Evolutionary conservation across 2,329 filamentous ascomycete species (phyloP), one percentile per base, ranked within the genome.

Genomic region (Lachnellula cervina): DNA sequence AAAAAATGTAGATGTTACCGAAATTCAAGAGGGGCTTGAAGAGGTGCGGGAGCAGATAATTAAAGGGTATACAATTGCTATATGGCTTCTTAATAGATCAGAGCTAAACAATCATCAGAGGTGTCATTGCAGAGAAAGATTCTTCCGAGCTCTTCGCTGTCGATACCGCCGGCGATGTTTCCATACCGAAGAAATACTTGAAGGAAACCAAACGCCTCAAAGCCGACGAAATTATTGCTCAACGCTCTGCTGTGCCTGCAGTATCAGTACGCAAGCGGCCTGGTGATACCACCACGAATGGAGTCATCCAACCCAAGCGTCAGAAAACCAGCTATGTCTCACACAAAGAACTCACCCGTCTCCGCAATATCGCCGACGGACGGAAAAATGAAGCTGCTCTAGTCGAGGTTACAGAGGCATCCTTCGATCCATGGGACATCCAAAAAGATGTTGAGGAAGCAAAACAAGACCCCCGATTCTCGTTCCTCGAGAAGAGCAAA

Each of bases 1-100:
- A 69, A 99, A 97, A 73, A 96, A 99, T 75, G 90, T 99, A 72
- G 90, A 99, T 74, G 83, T 97, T 59, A 87, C 89, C 28, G 87
- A 96, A 60, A 83, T 99, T 25, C 82, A 93, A 66, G 76, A 87
- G 52, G 94, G 94, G 58, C 82, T 99, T 35, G 87, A 91, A 60
- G 81, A 88, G 68, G 77, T 95, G 63, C 90, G 94, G 67, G 88
- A 95, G 57, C 89, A 97, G 76, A 87, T 97, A 59, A 94, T 96
- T 63, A 82, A 87, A 77, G 94, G 94, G 90, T 93, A 78, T 58
- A 67, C 52, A 56, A 52, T 47, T 32, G 13, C 42, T 44, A 0
- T 14, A 9, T 13, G 19, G 13, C 19, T 45, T 40, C 40, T 23
- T 32, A 49, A 32, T 44, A 52, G 47, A 38, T 25, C 5, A 44